These are phyloP conservation scores for Claviceps digitariae DNA, from an alignment of 2,329 filamentous ascomycete species.

Conservation along the genomic window DNA sequence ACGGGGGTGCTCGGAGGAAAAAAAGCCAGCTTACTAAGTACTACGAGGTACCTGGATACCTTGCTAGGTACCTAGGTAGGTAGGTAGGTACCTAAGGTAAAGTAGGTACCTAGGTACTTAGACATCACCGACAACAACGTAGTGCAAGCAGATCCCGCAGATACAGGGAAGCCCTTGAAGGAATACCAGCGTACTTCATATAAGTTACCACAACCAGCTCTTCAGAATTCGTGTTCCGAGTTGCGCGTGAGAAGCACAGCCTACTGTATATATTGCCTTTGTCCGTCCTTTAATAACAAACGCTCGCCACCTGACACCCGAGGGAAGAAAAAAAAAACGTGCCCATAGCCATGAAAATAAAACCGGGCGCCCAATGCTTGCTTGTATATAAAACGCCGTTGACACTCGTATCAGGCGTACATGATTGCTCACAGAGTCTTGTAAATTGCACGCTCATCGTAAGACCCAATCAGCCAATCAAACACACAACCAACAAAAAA, in stretches of 20 bases:
- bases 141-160: not conserved
- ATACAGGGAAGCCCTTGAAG: no score
- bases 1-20: no score
- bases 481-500: not conserved
- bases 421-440: not conserved
- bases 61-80: no score
- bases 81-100: no score
- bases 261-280: not conserved
- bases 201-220: no score
- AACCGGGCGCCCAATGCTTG: conserved; percentile 10
- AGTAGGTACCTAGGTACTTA: no score
- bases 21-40: no score
- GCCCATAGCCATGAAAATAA: not conserved
- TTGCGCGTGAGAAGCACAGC: not conserved
- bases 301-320: no score
- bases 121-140: no score
- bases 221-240: not conserved
- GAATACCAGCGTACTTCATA: no score
- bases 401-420: conserved; percentile 1
- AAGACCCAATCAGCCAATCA: not conserved
- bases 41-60: no score
- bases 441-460: not conserved
- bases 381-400: conserved; percentile 13
- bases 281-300: no score
- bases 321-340: not conserved